Percentiles rank a stretch among this genome's conserved stretches.
These are phyloP conservation scores for Xylariaceae sp. DNA, from an alignment of 2,329 filamentous ascomycete genomes.

Conservation along the genomic window DNA sequence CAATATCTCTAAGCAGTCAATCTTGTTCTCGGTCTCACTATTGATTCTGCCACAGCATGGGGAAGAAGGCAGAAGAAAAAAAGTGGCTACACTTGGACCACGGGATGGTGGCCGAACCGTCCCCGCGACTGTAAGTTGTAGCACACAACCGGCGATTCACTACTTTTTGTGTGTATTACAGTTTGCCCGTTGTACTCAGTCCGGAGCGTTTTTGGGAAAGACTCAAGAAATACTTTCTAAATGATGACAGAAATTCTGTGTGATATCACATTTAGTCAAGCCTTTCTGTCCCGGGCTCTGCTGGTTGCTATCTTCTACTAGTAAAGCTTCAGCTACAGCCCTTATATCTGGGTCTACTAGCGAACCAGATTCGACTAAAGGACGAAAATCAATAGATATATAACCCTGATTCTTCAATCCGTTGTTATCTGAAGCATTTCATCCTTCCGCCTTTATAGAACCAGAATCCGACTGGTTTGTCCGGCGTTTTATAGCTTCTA, in stretches of 20 bases:
- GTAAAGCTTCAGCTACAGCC: too few species aligned
- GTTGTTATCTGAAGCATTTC: too few species aligned
- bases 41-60: neutral
- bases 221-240: neutral
- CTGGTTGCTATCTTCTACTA: neutral
- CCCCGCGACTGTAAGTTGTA: neutral
- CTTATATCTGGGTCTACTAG: too few species aligned
- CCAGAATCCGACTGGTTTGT: too few species aligned
- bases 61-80: neutral
- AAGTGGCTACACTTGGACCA: neutral
- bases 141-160: neutral
- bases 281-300: neutral
- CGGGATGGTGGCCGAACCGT: neutral
- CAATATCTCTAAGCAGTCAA: neutral
- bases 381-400: too few species aligned
- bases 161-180: constrained; percentile 8
- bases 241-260: neutral
- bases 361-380: too few species aligned
- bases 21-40: neutral
- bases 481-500: too few species aligned
- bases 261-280: neutral
- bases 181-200: neutral
- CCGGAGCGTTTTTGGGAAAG: neutral
- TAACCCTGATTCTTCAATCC: too few species aligned
- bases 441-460: too few species aligned